A percentile compares a stretch with the other conserved stretches of the same genome.
Evolutionary conservation across 2,329 filamentous ascomycete species (phyloP).

Genomic region (Xenoacremonium recifei): DNA sequence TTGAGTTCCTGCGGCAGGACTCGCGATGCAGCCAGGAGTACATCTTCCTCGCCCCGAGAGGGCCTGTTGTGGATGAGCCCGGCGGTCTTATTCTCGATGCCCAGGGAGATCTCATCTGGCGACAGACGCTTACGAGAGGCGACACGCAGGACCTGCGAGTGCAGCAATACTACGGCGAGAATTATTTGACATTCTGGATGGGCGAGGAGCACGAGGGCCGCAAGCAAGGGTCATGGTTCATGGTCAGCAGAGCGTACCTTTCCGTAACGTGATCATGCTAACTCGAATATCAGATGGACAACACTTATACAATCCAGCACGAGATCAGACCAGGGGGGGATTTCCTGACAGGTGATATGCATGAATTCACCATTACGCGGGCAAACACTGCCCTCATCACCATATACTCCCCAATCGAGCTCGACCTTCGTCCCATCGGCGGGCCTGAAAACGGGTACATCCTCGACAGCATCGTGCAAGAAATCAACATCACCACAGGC

Average conservation of each 20-base stretch:
- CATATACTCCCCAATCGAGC: not conserved
- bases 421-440: conserved; percentile 1
- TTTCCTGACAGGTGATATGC: conserved; percentile 1
- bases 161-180: conserved; percentile 1
- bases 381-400: conserved; percentile 3
- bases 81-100: conserved; percentile 1
- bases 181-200: conserved; percentile 1
- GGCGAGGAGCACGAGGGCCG: not conserved
- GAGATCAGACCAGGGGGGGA: not conserved
- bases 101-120: conserved; percentile 1
- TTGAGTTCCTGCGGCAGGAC: conserved; percentile 1
- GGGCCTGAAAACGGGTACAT: conserved; percentile 1
- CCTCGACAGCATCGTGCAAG: conserved; percentile 3
- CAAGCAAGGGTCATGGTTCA: conserved; percentile 6
- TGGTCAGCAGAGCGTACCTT: conserved; percentile 2
- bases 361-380: conserved; percentile 1
- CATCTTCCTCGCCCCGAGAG: conserved; percentile 1
- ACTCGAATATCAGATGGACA: conserved; percentile 1
- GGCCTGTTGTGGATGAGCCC: not conserved
- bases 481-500: not conserved
- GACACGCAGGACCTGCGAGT: conserved; percentile 2
- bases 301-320: conserved; percentile 1
- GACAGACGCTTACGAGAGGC: not conserved
- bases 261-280: too few relatives aligned
- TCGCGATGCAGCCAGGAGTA: conserved; percentile 1